Base-by-base conservation (phyloP, 2,329 filamentous ascomycete species). In the Neopestalotiopsis sp. region DNA sequence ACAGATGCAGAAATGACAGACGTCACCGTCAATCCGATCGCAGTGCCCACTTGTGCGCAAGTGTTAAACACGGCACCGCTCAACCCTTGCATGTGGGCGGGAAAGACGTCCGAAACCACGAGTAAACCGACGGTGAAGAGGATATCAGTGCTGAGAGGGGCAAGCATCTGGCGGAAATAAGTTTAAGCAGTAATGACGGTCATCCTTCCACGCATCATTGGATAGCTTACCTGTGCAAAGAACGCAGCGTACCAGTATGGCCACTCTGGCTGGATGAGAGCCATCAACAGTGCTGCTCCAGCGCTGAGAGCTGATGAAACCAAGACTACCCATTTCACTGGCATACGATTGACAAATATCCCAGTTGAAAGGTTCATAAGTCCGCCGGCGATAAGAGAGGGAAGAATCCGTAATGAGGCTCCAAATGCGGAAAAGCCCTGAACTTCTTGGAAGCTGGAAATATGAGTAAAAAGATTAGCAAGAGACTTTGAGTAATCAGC, bases 21-120 rank as follows among this genome's bases (percentile, higher is more conserved):
- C 12, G 66, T 68, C 13, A 70, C 13, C 4, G 57, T 67, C 57
- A 71, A 14, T 2, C 70, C 68, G 24, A 71, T 64, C 5, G 66
- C 66, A 38, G 66, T 68, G 13, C 68, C 68, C 24, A 71, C 58
- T 45, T 71, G 70, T 24, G 68, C 70, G 45, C 57, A 64, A 1
- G 70, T 71, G 12, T 71, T 70, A 58, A 68, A 68, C 7, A 71
- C 68, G 24, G 66, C 68, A 7, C 70, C 70, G 14, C 57, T 49
- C 6, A 71, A 38, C 1, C 45, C 68, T 34, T 71, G 66, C 40
- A 57, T 68, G 13, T 71, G 28, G 2, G 40, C 9, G 1, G 70
- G 68, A 53, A 71, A 71, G 13, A 68, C 42, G 32, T 67, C 61
- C 30, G 65, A 40, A 24, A 67, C 30, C 20, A 61, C 30, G 32